Base-by-base conservation (phyloP, 352 stramenopile species). In the Globisporangium nodosum region DNA sequence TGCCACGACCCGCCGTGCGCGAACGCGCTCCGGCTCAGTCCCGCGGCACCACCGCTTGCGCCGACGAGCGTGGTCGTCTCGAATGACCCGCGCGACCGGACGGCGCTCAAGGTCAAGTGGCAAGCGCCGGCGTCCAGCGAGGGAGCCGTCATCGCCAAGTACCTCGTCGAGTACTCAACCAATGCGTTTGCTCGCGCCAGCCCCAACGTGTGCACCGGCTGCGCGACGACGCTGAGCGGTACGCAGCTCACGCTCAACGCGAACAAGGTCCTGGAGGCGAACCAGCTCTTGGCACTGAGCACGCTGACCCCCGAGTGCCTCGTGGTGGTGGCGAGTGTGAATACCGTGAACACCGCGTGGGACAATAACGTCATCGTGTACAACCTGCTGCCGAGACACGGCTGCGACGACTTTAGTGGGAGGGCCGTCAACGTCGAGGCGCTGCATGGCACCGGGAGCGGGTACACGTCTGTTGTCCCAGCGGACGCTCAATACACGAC, bases 41-140 rank as follows among this genome's bases (percentile, higher is more conserved):
- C 90, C 8, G 74, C 77, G 24, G 81, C 88, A 3, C 83, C 85
- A 1, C 88, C 92, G 9, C 70, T 74, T 6, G 69, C 92, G 0
- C 88, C 92, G 6, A 67, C 69, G 43, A 69, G 68, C n/a, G 94
- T 96, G 40, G 66, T 63, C 1, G 90, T 97, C 6, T 91, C 78
- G 11, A 96, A 90, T 43, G 79, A 97, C 30, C 74, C 72, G 1
- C 68, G 68, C 13, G 81, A 95, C 37, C 82, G 74, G 3, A 91
- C 85, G 12, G 74, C 73, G 7, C 67, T 98, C 2, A 87, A 87
- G 16, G 76, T 98, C 21, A 83, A 81, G 52, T 98, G 94, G 92
- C 68, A 87, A 49, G 60, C 75, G 0, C 79, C 87, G 13, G 51
- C 48, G 1, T 82, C 71, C 3, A 63, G 51, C 8, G 92, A 97